A percentile compares a stretch with the other conserved stretches of the same genome.
Evolutionary conservation across 495 filamentous ascomycete genomes (phyloP).

Genomic region (Penicillium coprophilum): DNA sequence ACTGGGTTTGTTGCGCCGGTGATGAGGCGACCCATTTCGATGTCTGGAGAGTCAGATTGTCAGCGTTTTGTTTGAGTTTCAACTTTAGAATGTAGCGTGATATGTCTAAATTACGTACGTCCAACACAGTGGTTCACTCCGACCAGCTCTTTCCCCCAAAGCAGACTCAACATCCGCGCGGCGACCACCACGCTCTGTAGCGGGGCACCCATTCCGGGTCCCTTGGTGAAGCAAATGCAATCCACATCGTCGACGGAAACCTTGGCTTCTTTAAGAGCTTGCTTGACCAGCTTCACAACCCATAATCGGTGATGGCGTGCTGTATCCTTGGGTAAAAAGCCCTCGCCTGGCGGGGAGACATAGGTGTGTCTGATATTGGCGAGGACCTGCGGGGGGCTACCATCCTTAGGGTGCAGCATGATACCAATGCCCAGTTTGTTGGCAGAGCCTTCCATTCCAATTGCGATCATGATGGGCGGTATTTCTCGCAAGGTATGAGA

Average conservation of each 20-base stretch:
- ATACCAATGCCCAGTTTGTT: constrained; percentile 97
- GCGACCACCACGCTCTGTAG: constrained; percentile 85
- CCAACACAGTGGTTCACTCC: constrained; percentile 98
- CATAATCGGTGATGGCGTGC: constrained; percentile 85
- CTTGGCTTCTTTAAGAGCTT: constrained; percentile 68
- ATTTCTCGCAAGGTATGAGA: background rate
- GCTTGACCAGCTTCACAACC: constrained; percentile 76
- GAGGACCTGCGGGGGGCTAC: constrained; percentile 69
- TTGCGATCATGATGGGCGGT: constrained; percentile 63
- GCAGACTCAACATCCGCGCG: constrained; percentile 74
- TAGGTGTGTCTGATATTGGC: constrained; percentile 95
- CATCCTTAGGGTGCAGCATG: constrained; percentile 72
- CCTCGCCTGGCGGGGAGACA: constrained; percentile 84
- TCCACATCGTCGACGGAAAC: constrained; percentile 65
- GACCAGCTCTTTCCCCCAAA: constrained; percentile 85
- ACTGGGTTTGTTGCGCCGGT: constrained; percentile 90
- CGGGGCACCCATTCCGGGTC: constrained; percentile 95
- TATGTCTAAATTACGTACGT: constrained; percentile 51
- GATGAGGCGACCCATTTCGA: constrained; percentile 96
- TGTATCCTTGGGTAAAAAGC: constrained; percentile 95
- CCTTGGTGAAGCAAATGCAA: constrained; percentile 94
- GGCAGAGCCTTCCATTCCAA: constrained; percentile 95
- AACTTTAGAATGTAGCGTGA: background rate
- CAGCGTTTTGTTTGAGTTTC: constrained; percentile 8
- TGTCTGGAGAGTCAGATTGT: constrained; percentile 49